phyloP scores from a whole-genome alignment of 164 flowering plant genomes.

The Sedum album region DNA sequence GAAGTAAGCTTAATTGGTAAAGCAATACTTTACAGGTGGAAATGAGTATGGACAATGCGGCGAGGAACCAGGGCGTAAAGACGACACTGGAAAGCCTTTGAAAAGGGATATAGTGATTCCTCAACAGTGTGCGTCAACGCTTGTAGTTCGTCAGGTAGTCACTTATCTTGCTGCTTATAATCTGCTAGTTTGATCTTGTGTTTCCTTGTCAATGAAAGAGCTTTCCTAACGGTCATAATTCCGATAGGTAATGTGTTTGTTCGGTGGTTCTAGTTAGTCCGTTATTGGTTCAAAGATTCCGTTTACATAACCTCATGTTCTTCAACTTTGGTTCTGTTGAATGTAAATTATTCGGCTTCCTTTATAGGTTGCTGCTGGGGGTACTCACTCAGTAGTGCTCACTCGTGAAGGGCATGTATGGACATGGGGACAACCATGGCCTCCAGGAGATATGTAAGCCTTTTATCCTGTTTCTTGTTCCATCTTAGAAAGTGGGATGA shows the following conservation, averaged over 20 bases:
- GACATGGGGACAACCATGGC: conserved; percentile 99
- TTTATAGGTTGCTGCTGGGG: conserved; percentile 96
- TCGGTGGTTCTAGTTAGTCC: neutral
- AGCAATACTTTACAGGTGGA: conserved; percentile 53
- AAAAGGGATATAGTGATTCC: conserved; percentile 92
- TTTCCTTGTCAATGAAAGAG: neutral
- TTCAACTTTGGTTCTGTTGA: neutral
- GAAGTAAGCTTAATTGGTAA: neutral
- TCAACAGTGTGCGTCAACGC: conserved; percentile 85
- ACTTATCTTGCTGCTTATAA: neutral
- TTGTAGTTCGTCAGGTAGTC: conserved; percentile 78
- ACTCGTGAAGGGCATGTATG: conserved; percentile 95
- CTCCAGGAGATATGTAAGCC: conserved; percentile 95
- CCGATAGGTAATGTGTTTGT: neutral
- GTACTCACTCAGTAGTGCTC: conserved; percentile 97
- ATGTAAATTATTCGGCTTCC: neutral
- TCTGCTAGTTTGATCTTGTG: neutral
- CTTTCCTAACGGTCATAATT: neutral
- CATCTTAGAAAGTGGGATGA: no score
- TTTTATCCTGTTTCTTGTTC: neutral
- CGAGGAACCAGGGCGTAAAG: conserved; percentile 88
- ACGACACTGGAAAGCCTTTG: conserved; percentile 54
- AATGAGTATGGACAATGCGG: conserved; percentile 99
- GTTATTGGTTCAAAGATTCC: neutral
- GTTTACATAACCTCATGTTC: neutral